Base-by-base conservation (phyloP, 2,329 filamentous ascomycete species). In the Penicillium sp. region DNA sequence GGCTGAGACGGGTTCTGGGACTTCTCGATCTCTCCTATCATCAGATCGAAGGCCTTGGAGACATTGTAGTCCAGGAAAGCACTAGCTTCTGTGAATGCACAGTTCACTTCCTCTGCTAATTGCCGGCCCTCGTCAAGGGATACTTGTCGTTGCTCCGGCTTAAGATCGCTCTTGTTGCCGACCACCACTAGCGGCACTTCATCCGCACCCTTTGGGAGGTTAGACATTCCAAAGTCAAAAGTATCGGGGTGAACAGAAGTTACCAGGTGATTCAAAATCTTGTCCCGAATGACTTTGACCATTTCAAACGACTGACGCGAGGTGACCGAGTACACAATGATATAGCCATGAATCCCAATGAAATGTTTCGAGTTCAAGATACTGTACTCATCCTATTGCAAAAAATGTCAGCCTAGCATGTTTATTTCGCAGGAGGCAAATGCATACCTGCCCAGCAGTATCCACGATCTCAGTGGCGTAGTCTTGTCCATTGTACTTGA, bases 291-390 rank as follows among this genome's bases (percentile, higher is more conserved):
- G 50, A 96, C 89, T 63, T 87, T 83, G 41, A 95, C 86, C 91
- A 97, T 98, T 68, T 98, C 93, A 65, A 96, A 97, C 8, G 89
- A 95, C 60, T 93, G 87, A 63, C 88, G 84, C 39, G 88, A 95
- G 18, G 87, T 87, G 40, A 98, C 90, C n/a, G 90, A 95, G 73
- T 98, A 98, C 40, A 96, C 91, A 50, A 98, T 85, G 80, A 98
- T 89, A 71, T 97, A 98, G 47, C 93, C 93, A 74, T 98, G 93
- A 58, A 97, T 97, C 54, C 93, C 93, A 68, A 98, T 97, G 64
- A 97, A 97, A 69, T 97, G 91, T 75, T 97, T 97, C 53, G 88
- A 95, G 72, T 96, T 97, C 52, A 98, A 78, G 56, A 97, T 96
- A 66, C 88, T 95, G 76, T 98, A 98, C 72, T 98, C 93, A 76